Evolutionary conservation across 176 grass and related monocot genomes (phyloP), one percentile per base, ranked within the genome.

Genomic region (Musa troglodytarum): DNA sequence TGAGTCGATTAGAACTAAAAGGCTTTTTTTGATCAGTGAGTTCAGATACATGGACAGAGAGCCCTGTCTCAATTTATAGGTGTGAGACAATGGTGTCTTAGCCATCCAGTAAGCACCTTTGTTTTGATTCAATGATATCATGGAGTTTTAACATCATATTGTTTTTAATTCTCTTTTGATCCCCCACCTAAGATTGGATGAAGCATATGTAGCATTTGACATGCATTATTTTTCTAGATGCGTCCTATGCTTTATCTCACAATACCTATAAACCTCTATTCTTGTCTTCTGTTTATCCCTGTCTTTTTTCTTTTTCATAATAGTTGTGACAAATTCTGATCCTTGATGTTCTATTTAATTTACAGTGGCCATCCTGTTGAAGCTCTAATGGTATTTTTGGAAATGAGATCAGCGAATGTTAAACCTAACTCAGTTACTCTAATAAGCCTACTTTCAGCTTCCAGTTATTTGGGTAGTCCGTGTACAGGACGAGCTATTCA

Each of bases 341-440:
- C 14, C 3, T 75, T 21, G 73, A 49, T 17, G 28, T 21, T 13
- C 8, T 59, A 26, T 53, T 73, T 11, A 54, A 1, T n/a, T 9
- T 54, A 51, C 69, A 80, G 78, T 19, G 68, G 69, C 16, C 78
- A 53, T 53, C 78, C 69, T 62, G 21, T 64, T 63, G 68, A 73
- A 53, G 69, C 78, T 64, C 20, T 80, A 29, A 63, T 72, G 78
- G 13, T 73, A 57, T 64, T 80, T 71, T 6, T 6, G 11, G 56
- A 80, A 53, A 73, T 80, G 78, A 53, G 49, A 53, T 17, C 16
- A 23, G 55, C 49, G 3, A 80, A 73, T 73, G 55, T 73, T 20
- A 52, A 29, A 23, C 78, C 78, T 49, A 80, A 80, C 50, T 80
- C 78, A 3, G 78, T 80, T 70, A 80, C 78, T 50, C 10, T 80